These are phyloP conservation scores for Pichia sp. DNA, from an alignment of 1,139 yeast species.

Conservation along the genomic window DNA sequence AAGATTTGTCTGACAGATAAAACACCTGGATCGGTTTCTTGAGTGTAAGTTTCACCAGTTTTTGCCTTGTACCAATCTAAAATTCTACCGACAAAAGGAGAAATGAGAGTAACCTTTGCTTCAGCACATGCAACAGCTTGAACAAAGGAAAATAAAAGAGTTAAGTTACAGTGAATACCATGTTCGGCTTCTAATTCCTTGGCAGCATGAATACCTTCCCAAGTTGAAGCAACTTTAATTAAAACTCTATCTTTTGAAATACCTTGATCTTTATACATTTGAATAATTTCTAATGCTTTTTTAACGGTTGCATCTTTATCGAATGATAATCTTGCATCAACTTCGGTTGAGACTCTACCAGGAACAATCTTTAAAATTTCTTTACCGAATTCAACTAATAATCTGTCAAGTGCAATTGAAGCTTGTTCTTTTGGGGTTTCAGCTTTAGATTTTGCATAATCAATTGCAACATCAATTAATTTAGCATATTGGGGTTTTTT, in stretches of 20 bases:
- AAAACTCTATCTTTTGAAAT: slow-evolving; percentile 82
- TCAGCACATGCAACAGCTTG: slow-evolving; percentile 99
- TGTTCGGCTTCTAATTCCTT: slow-evolving; percentile 86
- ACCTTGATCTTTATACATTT: slow-evolving; percentile 76
- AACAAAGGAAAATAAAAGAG: slow-evolving; percentile 86
- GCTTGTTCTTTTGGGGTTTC: slow-evolving; percentile 57
- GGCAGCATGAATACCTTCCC: slow-evolving; percentile 99
- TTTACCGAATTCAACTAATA: slow-evolving; percentile 93
- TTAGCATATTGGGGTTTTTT: slow-evolving; percentile 85
- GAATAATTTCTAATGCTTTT: slow-evolving; percentile 87
- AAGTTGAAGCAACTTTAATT: slow-evolving; percentile 95
- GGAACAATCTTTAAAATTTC: slow-evolving; percentile 93
- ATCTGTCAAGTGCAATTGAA: slow-evolving; percentile 77
- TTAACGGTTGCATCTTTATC: slow-evolving; percentile 88
- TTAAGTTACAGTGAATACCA: slow-evolving; percentile 92
- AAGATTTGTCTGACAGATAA: slow-evolving; percentile 76
- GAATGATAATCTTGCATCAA: slow-evolving; percentile 95
- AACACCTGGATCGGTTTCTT: slow-evolving; percentile 94
- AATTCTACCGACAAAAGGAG: slow-evolving; percentile 99
- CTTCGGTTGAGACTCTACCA: slow-evolving; percentile 99
- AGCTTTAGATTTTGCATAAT: slow-evolving; percentile 68
- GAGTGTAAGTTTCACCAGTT: slow-evolving; percentile 81
- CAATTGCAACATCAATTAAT: slow-evolving; percentile 86
- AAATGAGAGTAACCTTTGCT: slow-evolving; percentile 90
- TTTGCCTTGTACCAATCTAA: slow-evolving; percentile 97